Evolutionary conservation across 2,329 filamentous ascomycete genomes (phyloP).

Genomic region (Paradendryphiella salina): DNA sequence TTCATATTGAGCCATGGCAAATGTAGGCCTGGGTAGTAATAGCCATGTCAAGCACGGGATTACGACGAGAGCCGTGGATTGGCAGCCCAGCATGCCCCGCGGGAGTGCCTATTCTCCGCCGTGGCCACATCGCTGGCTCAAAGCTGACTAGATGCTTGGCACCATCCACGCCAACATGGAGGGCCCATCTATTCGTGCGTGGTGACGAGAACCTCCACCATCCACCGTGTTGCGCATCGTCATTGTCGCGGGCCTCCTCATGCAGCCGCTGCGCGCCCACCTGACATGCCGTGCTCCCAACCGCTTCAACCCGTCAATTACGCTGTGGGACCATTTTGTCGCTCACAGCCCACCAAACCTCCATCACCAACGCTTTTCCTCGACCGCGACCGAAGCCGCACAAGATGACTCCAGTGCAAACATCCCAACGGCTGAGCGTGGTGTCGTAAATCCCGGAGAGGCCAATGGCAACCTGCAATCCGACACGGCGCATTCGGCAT

Average conservation of each 20-base stretch:
- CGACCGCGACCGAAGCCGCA: conserved; percentile 17
- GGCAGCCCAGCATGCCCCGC: conserved; percentile 17
- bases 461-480: background rate
- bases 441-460: too few relatives aligned
- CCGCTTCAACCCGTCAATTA: conserved; percentile 36
- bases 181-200: conserved; percentile 5
- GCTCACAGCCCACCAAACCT: conserved; percentile 15
- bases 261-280: conserved; percentile 30
- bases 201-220: background rate
- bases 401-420: background rate
- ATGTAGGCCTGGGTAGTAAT: conserved; percentile 1
- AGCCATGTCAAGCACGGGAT: conserved; percentile 1
- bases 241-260: conserved; percentile 23
- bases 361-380: conserved; percentile 23
- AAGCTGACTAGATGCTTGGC: conserved; percentile 27
- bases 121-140: conserved; percentile 1
- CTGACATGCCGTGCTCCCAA: conserved; percentile 42
- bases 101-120: conserved; percentile 19
- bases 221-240: conserved; percentile 5
- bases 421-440: too few relatives aligned
- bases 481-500: background rate
- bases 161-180: background rate
- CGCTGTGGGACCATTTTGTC: conserved; percentile 43
- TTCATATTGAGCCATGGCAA: background rate
- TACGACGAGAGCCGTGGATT: conserved; percentile 4